Base-by-base conservation (phyloP, 768 basidiomycete genomes). In the Panaeolus papilionaceus region DNA sequence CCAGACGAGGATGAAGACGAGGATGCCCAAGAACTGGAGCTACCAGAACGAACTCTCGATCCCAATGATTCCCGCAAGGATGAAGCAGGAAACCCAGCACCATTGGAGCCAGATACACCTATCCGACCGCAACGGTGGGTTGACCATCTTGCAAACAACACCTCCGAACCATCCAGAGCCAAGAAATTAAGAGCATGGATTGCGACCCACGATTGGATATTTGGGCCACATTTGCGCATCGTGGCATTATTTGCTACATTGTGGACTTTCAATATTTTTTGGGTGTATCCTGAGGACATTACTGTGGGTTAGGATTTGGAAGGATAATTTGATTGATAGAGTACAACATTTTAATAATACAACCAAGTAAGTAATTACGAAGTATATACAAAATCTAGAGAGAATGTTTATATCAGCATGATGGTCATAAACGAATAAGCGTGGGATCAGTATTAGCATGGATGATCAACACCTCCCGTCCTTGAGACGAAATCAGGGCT, bases 361-460 rank as follows among this genome's bases (percentile, higher is more conserved):
- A 23, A 49, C 16, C 38, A 45, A 23, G 28, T 67, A 65, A 58
- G 51, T 14, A 18, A 26, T 66, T 18, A 11, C 33, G 33, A 23
- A 38, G 51, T 26, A 28, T 40, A 63, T n/a, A 68, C 9, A 49
- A 42, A 39, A 64, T 58, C 70, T 70, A 62, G 33, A 49, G 62
- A 61, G 62, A 54, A 38, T 54, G 49, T 63, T 65, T 69, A 38
- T 20, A 74, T 83, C 76, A 84, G 73, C 37, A 64, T 64, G 18
- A 20, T 58, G 16, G 67, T 72, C 20, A 20, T 58, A 40, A 65
- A 14, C 33, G 38, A 38, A 1, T 9, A 63, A 62, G 64, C 38
- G 54, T 68, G 64, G 71, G 69, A 76, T 88, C 93, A 94, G 92
- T 85, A 94, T 94, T 94, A 94, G 92, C 92, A 94, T 94, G 92